These are phyloP conservation scores for Penicillium bovifimosum DNA, from an alignment of 495 filamentous ascomycete genomes.

Conservation along the genomic window DNA sequence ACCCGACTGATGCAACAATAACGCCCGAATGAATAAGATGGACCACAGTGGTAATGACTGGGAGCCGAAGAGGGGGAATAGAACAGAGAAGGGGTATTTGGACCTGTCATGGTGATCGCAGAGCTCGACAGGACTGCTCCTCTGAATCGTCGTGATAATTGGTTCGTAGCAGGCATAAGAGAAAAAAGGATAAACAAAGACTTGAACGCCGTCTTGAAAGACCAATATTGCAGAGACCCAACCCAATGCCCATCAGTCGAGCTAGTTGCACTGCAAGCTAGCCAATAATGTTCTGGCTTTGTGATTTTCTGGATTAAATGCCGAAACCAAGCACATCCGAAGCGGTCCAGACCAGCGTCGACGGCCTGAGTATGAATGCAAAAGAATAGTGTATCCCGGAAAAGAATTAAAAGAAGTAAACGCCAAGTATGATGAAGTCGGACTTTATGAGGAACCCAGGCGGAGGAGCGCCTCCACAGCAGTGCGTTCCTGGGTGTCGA, in stretches of 20 bases:
- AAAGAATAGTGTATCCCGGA: slow-evolving; percentile 11
- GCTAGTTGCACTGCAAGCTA: slow-evolving; percentile 12
- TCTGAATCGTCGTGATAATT: slow-evolving; percentile 3
- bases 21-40: background rate
- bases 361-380: slow-evolving; percentile 20
- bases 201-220: slow-evolving; percentile 4
- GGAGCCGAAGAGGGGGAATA: background rate
- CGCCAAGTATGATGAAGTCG: slow-evolving; percentile 25
- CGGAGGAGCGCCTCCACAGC: slow-evolving; percentile 78
- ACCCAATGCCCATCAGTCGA: background rate
- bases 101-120: slow-evolving; percentile 2
- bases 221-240: slow-evolving; percentile 4
- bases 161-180: slow-evolving; percentile 5
- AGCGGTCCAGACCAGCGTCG: slow-evolving; percentile 29
- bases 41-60: background rate
- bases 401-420: slow-evolving; percentile 15
- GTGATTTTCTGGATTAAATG: slow-evolving; percentile 12
- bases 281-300: slow-evolving; percentile 2
- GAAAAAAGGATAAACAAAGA: background rate
- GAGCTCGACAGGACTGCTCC: background rate
- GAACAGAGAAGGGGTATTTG: slow-evolving; percentile 3
- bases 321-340: slow-evolving; percentile 13
- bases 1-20: slow-evolving; percentile 4
- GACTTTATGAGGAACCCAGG: slow-evolving; percentile 79
- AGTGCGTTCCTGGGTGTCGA: slow-evolving; percentile 60